Evolutionary conservation across 2,329 filamentous ascomycete species (phyloP).

Genomic region (Trichoderma sp.): DNA sequence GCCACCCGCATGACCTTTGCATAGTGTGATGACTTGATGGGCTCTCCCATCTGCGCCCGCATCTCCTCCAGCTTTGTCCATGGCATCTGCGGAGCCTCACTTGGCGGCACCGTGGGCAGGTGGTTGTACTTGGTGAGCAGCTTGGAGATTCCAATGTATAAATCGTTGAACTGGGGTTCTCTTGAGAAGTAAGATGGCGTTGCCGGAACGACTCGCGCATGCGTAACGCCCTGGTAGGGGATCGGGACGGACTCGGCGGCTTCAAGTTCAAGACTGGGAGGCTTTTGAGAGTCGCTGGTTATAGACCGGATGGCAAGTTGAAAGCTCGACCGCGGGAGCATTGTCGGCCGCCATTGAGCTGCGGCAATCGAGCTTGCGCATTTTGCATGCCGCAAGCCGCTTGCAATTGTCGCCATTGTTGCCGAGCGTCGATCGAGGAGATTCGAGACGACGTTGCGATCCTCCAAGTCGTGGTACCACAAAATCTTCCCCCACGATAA

Average conservation of each 20-base stretch:
- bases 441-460: conserved; percentile 19
- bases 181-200: conserved; percentile 96
- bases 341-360: conserved; percentile 34
- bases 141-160: conserved; percentile 70
- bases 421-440: conserved; percentile 28
- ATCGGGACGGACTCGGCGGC: conserved; percentile 30
- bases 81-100: conserved; percentile 69
- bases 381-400: conserved; percentile 39
- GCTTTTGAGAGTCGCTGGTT: conserved; percentile 26
- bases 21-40: conserved; percentile 75
- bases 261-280: conserved; percentile 21
- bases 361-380: conserved; percentile 36
- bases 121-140: conserved; percentile 71
- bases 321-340: conserved; percentile 29
- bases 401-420: conserved; percentile 40
- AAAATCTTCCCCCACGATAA: conserved; percentile 14
- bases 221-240: conserved; percentile 39
- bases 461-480: conserved; percentile 1
- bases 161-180: conserved; percentile 82
- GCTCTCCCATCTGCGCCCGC: conserved; percentile 68
- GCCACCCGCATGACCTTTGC: conserved; percentile 73
- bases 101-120: conserved; percentile 67
- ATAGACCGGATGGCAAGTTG: conserved; percentile 32
- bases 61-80: conserved; percentile 83
- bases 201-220: conserved; percentile 75